phyloP scores from a whole-genome alignment of 2,329 filamentous ascomycete genomes.

The Celoporthe dispersa region DNA sequence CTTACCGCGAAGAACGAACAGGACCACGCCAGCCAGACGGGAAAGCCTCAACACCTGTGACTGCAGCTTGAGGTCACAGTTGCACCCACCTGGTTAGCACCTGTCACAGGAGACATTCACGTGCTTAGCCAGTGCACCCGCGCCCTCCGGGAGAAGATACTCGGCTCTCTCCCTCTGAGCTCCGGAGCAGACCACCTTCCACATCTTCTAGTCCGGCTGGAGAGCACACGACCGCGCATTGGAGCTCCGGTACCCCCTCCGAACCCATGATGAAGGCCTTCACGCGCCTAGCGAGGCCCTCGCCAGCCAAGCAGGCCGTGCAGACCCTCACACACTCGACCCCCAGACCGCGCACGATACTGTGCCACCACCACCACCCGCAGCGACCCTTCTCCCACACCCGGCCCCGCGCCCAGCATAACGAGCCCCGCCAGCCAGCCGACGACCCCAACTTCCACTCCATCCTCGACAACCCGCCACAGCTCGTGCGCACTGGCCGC shows the following conservation, averaged over 20 bases:
- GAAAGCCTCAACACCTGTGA: background rate
- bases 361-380: slow-evolving; percentile 7
- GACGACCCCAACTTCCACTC: slow-evolving; percentile 83
- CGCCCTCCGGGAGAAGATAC: background rate
- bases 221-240: background rate
- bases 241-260: background rate
- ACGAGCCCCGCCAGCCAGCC: slow-evolving; percentile 51
- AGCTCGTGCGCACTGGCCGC: slow-evolving; percentile 74
- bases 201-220: background rate
- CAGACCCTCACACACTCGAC: slow-evolving; percentile 6
- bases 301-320: slow-evolving; percentile 12
- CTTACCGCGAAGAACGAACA: background rate
- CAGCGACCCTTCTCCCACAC: slow-evolving; percentile 38
- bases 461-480: slow-evolving; percentile 83
- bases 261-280: slow-evolving; percentile 26
- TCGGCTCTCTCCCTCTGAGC: background rate
- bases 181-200: background rate
- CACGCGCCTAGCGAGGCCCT: slow-evolving; percentile 21
- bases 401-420: slow-evolving; percentile 25
- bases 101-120: background rate
- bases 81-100: background rate
- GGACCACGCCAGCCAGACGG: background rate
- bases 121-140: background rate
- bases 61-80: background rate
- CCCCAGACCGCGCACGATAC: slow-evolving; percentile 16